Evolutionary conservation across 176 grass and related monocot species (phyloP).

Genomic region (Carex myosuroides): DNA sequence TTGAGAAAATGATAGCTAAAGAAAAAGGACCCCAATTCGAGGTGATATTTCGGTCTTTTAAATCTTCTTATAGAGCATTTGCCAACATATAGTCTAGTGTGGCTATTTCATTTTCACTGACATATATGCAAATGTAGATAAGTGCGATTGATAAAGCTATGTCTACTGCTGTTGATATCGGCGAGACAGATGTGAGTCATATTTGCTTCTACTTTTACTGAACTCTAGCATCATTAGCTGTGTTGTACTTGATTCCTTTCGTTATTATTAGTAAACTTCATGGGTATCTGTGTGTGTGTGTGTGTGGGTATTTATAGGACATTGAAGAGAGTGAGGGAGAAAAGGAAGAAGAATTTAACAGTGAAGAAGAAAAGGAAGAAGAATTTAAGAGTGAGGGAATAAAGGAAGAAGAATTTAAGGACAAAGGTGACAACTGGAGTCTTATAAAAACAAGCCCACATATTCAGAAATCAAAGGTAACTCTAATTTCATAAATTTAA

Average conservation of each 20-base stretch:
- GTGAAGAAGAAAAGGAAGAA: constrained; percentile 36
- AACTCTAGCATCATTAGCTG: constrained; percentile 13
- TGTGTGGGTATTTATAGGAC: constrained; percentile 36
- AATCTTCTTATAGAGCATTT: constrained; percentile 29
- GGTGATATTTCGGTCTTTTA: constrained; percentile 48
- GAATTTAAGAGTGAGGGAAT: constrained; percentile 32
- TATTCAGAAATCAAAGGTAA: constrained; percentile 58
- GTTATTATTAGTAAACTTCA: constrained; percentile 17
- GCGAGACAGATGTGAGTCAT: constrained; percentile 72
- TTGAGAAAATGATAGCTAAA: constrained; percentile 64
- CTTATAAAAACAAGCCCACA: constrained; percentile 60
- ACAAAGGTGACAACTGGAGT: constrained; percentile 68
- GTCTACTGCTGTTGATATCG: constrained; percentile 90
- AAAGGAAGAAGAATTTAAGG: constrained; percentile 34
- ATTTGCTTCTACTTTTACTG: not conserved
- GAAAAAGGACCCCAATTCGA: constrained; percentile 30
- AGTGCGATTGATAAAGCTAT: constrained; percentile 61
- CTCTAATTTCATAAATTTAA: constrained; percentile 9
- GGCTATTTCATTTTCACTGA: constrained; percentile 8
- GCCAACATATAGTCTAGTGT: constrained; percentile 7
- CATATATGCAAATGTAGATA: constrained; percentile 32
- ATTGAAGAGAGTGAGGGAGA: constrained; percentile 75
- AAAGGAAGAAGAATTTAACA: constrained; percentile 28
- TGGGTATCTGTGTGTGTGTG: constrained; percentile 1
- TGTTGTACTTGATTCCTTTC: not conserved